A percentile compares a stretch with the other conserved stretches of the same genome.
Evolutionary conservation across 768 basidiomycete genomes (phyloP).

Genomic region (Trametes cubensis): DNA sequence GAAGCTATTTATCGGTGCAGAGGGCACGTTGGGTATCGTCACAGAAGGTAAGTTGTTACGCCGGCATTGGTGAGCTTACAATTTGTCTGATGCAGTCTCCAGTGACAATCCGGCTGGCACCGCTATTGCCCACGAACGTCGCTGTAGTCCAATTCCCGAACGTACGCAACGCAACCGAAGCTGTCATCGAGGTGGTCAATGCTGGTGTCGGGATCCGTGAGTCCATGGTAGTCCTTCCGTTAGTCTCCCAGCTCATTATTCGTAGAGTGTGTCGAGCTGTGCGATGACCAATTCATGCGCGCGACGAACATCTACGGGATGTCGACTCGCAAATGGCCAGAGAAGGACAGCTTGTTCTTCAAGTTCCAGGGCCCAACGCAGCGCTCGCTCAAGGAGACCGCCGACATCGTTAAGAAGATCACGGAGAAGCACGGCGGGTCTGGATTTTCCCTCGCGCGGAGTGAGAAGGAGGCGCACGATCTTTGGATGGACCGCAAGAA

Average conservation of each 20-base stretch:
- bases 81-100: neutral
- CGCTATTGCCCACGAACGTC: constrained; percentile 78
- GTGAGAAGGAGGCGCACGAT: constrained; percentile 63
- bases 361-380: constrained; percentile 71
- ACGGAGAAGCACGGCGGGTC: constrained; percentile 67
- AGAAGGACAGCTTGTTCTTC: constrained; percentile 78
- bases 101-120: constrained; percentile 84
- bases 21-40: constrained; percentile 82
- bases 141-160: constrained; percentile 82
- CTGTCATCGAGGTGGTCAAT: constrained; percentile 72
- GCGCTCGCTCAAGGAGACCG: constrained; percentile 61
- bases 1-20: constrained; percentile 85
- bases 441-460: constrained; percentile 65
- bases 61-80: neutral
- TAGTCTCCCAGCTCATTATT: neutral
- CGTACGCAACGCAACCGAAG: constrained; percentile 72
- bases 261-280: constrained; percentile 81
- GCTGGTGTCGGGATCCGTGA: constrained; percentile 73
- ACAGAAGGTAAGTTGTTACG: constrained; percentile 63
- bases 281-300: constrained; percentile 71
- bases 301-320: constrained; percentile 60
- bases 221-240: constrained; percentile 23
- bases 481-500: constrained; percentile 81
- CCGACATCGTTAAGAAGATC: constrained; percentile 58
- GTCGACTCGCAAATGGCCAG: constrained; percentile 58